Base-by-base conservation (phyloP, 176 grass and related monocot genomes). In the Aegilops speltoides region DNA sequence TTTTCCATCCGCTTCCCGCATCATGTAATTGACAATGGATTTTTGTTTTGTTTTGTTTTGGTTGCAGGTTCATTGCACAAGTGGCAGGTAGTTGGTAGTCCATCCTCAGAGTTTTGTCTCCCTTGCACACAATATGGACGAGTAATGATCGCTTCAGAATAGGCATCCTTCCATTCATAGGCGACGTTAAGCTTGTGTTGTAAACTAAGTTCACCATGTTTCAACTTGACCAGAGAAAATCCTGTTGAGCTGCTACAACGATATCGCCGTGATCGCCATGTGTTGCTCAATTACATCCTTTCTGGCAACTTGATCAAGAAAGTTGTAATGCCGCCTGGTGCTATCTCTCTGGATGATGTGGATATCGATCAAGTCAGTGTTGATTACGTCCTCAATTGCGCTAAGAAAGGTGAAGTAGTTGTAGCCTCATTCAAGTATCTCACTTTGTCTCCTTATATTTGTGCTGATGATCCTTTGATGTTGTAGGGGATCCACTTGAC, bases 271-370 rank as follows among this genome's bases (percentile, higher is more conserved):
- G 94, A 98, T 34, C 94, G 94, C 3, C 97, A 92, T 82, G 85
- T 98, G 46, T 88, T 98, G 70, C 92, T 98, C 64, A 98, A 93
- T 78, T 98, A 94, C 80, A 92, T 98, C 82, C 88, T 98, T 75
- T 96, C 96, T 64, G 90, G 96, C 63, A 94, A 90, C 77, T 90
- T 98, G 85, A 89, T 98, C 80, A 98, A 98, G 96, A 98, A 98
- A 92, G 96, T 98, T 89, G 88, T 96, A 74, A 95, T 98, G 94
- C 92, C 96, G 56, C 96, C 93, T 83, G 96, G 96, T 71, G 92
- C 93, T 26, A 86, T 91, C 79, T 96, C 96, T 85, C 89, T 98
- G 76, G 96, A 98, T 45, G 93, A 98, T 67, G 89, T 98, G 57
- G 93, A 98, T 82, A 91, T 98, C 72, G 93, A 96, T 86, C 96